A percentile compares a stretch with the other conserved stretches of the same genome.
phyloP scores from a whole-genome alignment of 495 filamentous ascomycete genomes.

The Hypoxylon rickii region DNA sequence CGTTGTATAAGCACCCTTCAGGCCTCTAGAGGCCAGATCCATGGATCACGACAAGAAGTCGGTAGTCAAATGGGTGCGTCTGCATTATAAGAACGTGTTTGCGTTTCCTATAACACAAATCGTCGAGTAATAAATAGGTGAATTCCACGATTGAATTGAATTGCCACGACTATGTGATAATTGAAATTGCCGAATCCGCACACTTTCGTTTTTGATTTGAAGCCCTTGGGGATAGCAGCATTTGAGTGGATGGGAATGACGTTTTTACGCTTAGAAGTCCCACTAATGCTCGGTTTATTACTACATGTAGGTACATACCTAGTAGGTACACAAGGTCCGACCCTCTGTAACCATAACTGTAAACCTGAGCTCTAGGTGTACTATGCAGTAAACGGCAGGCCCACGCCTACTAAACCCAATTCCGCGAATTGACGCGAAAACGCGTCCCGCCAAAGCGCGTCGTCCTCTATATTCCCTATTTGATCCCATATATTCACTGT shows the following conservation, averaged over 20 bases:
- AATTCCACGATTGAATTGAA: neutral
- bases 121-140: neutral
- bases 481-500: conserved; percentile 6
- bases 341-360: too few relatives aligned
- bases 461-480: neutral
- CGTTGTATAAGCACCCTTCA: conserved; percentile 13
- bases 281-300: conserved; percentile 17
- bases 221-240: conserved; percentile 1
- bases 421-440: conserved; percentile 37
- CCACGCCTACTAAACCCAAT: too few relatives aligned
- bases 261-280: neutral
- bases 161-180: neutral
- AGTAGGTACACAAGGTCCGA: too few relatives aligned
- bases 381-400: too few relatives aligned
- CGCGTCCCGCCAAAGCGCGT: conserved; percentile 29
- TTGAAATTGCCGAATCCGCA: neutral
- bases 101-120: neutral
- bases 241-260: conserved; percentile 2
- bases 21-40: neutral
- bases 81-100: neutral
- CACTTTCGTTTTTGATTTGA: neutral
- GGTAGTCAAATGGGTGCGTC: too few relatives aligned
- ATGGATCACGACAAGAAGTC: conserved; percentile 2
- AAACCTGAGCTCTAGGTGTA: too few relatives aligned
- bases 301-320: too few relatives aligned